These are phyloP conservation scores for Laguncularia racemosa DNA, from an alignment of 345 rosid species.

Conservation along the genomic window DNA sequence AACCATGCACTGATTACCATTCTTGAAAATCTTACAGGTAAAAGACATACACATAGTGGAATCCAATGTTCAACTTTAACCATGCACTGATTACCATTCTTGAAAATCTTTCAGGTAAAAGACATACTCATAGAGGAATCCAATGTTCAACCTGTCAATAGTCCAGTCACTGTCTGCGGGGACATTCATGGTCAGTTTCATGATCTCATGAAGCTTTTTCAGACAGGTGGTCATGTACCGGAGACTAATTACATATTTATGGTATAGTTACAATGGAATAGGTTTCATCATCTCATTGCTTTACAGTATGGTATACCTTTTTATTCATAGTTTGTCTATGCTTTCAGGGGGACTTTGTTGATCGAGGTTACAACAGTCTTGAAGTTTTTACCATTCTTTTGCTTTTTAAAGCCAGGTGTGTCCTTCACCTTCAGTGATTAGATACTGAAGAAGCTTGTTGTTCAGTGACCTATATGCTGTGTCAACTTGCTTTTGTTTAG, in stretches of 20 bases:
- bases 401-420: slow-evolving; percentile 92
- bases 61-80: slow-evolving; percentile 86
- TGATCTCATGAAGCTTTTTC: slow-evolving; percentile 98
- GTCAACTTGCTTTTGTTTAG: too few relatives aligned
- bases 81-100: not conserved
- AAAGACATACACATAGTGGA: slow-evolving; percentile 95
- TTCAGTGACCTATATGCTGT: too few relatives aligned
- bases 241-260: slow-evolving; percentile 97
- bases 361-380: slow-evolving; percentile 94
- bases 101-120: slow-evolving; percentile 55
- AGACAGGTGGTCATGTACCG: slow-evolving; percentile 97
- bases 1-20: not conserved
- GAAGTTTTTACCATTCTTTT: slow-evolving; percentile 94
- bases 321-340: slow-evolving; percentile 2
- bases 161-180: slow-evolving; percentile 99
- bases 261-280: slow-evolving; percentile 27
- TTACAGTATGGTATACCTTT: slow-evolving; percentile 1
- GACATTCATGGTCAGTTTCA: slow-evolving; percentile 99
- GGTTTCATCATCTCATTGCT: slow-evolving; percentile 1
- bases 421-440: not conserved
- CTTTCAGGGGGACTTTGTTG: slow-evolving; percentile 89
- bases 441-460: too few relatives aligned
- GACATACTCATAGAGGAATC: slow-evolving; percentile 97
- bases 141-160: slow-evolving; percentile 98
- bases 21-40: slow-evolving; percentile 40